A percentile compares a stretch with the other conserved stretches of the same genome.
Conservation (phyloP, 192 early-diverging fungal genomes). For the Backusella circina region DNA sequence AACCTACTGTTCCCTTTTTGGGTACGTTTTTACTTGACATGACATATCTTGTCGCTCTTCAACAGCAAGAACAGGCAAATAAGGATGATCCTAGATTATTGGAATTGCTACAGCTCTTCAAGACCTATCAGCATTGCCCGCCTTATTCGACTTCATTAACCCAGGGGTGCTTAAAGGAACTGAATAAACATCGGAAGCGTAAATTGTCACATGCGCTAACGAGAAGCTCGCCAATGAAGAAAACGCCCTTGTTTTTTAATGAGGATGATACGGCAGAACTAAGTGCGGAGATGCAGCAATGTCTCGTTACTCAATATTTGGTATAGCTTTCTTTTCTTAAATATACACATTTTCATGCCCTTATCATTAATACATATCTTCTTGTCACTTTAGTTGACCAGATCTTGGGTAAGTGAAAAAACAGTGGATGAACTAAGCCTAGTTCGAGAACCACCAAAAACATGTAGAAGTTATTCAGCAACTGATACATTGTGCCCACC, state of each 20-base stretch:
- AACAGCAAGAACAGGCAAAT: slow-evolving; percentile 14
- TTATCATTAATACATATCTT: background rate
- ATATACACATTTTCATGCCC: background rate
- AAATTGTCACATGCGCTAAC: slow-evolving; percentile 42
- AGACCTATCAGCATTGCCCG: slow-evolving; percentile 50
- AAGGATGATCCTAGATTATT: slow-evolving; percentile 47
- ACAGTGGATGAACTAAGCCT: slow-evolving; percentile 72
- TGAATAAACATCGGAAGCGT: slow-evolving; percentile 43
- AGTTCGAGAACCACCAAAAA: slow-evolving; percentile 55
- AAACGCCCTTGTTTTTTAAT: slow-evolving; percentile 28
- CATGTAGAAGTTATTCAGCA: background rate
- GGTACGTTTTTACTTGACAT: slow-evolving; percentile 75
- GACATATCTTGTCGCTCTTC: slow-evolving; percentile 61
- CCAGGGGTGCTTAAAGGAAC: slow-evolving; percentile 38
- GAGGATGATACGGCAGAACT: slow-evolving; percentile 29
- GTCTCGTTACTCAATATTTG: slow-evolving; percentile 60
- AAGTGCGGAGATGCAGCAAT: slow-evolving; percentile 48
- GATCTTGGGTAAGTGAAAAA: slow-evolving; percentile 67
- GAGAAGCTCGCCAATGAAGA: slow-evolving; percentile 40
- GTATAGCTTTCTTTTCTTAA: slow-evolving; percentile 27
- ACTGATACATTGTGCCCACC: background rate
- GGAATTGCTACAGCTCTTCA: slow-evolving; percentile 53
- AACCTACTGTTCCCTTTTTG: slow-evolving; percentile 69
- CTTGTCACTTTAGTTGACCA: slow-evolving; percentile 36
- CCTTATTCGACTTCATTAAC: slow-evolving; percentile 44